phyloP scores from a whole-genome alignment of 2,329 filamentous ascomycete species.

The Pestalotiopsis sp. region DNA sequence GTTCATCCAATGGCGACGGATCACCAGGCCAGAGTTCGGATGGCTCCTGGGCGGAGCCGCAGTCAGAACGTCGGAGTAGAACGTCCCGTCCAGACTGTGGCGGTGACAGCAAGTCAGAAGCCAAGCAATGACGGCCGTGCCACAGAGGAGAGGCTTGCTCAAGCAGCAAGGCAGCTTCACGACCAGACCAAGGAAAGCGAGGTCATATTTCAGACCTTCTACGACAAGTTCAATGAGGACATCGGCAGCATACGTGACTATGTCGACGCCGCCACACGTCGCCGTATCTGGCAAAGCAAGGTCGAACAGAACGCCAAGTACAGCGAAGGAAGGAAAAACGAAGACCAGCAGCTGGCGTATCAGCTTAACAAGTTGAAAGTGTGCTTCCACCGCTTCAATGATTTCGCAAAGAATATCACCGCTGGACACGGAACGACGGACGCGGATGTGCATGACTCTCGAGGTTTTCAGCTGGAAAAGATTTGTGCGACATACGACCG shows the following conservation, averaged over 20 bases:
- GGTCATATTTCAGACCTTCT: conserved; percentile 22
- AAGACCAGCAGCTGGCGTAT: conserved; percentile 19
- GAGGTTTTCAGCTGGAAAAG: conserved; percentile 24
- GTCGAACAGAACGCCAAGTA: conserved; percentile 18
- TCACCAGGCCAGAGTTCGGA: no score
- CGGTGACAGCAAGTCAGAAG: background rate
- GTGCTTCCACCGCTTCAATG: conserved; percentile 23
- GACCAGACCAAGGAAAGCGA: conserved; percentile 24
- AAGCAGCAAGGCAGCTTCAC: conserved; percentile 23
- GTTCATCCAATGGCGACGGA: background rate
- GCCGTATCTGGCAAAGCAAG: conserved; percentile 28
- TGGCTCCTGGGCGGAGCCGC: background rate
- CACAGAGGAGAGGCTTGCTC: conserved; percentile 23
- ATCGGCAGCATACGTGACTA: conserved; percentile 24
- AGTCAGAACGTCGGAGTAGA: background rate
- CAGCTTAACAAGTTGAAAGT: conserved; percentile 26
- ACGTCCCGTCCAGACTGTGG: background rate
- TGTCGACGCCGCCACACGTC: conserved; percentile 19
- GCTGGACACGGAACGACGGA: conserved; percentile 11
- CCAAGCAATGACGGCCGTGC: background rate
- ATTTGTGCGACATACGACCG: conserved; percentile 18
- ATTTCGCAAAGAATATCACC: conserved; percentile 17
- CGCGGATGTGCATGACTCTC: conserved; percentile 19
- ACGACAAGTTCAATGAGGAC: conserved; percentile 22
- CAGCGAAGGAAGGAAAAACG: conserved; percentile 19